Conservation (phyloP, 305 asterid genomes). For the Rubia tinctorum region DNA sequence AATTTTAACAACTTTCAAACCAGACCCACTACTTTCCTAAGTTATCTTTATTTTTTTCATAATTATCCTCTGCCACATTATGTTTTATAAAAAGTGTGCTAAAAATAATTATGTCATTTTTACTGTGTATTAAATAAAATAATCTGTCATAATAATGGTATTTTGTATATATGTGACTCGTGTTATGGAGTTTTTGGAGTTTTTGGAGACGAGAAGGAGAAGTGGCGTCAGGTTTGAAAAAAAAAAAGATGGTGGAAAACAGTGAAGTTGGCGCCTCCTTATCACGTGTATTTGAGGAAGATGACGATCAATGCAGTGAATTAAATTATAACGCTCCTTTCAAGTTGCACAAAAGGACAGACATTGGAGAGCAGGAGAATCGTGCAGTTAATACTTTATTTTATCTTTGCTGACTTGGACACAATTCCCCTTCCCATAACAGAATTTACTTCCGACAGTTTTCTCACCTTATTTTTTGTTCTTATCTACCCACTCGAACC, state of each 20-base stretch:
- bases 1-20: too few relatives aligned
- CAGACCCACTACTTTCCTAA: too few relatives aligned
- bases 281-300: neutral
- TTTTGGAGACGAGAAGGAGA: neutral
- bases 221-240: neutral
- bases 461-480: neutral
- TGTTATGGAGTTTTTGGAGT: neutral
- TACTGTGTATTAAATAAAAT: too few relatives aligned
- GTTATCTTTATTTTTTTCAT: too few relatives aligned
- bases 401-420: neutral
- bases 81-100: too few relatives aligned
- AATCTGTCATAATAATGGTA: too few relatives aligned
- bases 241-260: neutral
- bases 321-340: neutral
- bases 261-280: neutral
- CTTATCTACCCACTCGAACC: neutral
- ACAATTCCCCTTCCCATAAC: neutral
- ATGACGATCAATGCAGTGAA: neutral
- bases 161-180: neutral
- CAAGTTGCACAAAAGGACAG: conserved; percentile 1
- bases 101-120: too few relatives aligned
- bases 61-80: too few relatives aligned
- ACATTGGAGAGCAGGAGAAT: neutral
- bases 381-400: neutral
- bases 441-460: neutral